Conservation (phyloP, 345 rosid genomes). For the Eucalyptus tenuipes region DNA sequence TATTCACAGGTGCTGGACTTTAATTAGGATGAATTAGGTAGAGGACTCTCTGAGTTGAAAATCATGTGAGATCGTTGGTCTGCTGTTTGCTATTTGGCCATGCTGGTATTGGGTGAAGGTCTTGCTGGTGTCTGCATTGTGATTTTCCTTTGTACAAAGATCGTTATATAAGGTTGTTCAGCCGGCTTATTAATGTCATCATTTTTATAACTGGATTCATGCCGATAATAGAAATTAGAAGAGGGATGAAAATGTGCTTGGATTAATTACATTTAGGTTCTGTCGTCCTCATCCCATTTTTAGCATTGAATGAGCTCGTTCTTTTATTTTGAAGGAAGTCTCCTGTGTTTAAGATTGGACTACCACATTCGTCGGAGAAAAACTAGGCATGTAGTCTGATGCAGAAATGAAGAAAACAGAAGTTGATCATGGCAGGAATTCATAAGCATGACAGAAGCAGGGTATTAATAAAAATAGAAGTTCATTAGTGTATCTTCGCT, state of each 20-base stretch:
- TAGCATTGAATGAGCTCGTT: neutral
- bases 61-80: neutral
- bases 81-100: neutral
- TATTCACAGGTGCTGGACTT: neutral
- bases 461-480: neutral
- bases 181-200: neutral
- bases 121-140: neutral
- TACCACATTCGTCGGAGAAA: neutral
- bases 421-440: neutral
- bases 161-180: neutral
- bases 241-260: neutral
- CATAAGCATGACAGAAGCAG: neutral
- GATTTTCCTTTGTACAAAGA: neutral
- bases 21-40: neutral
- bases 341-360: neutral
- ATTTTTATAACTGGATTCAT: neutral
- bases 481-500: too few species aligned
- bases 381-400: neutral
- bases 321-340: neutral
- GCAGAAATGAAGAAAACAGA: neutral
- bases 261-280: neutral
- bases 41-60: neutral
- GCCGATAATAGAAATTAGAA: neutral
- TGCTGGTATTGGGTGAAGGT: neutral
- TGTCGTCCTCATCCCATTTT: neutral